Evolutionary conservation across 1,284 basidiomycete species (phyloP).

Genomic region (Heimioporus retisporus): DNA sequence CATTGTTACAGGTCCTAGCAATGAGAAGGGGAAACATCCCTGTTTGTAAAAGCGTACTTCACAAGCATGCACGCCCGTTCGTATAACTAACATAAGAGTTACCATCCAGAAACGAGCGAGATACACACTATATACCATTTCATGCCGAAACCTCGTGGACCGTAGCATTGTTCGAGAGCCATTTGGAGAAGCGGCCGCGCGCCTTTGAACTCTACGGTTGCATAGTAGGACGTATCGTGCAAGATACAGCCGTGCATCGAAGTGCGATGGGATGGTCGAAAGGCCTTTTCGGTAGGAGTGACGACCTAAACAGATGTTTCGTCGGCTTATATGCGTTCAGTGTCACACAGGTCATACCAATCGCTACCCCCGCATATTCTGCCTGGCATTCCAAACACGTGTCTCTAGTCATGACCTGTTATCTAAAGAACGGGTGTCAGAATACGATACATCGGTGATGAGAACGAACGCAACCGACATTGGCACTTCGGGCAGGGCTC

Average conservation of each 20-base stretch:
- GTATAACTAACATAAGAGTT: conserved; percentile 54
- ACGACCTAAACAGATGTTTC: conserved; percentile 61
- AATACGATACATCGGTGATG: neutral
- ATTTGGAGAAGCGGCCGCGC: conserved; percentile 62
- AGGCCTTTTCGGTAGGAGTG: conserved; percentile 91
- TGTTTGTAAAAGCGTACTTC: conserved; percentile 74
- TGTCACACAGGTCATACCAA: conserved; percentile 61
- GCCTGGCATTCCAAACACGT: conserved; percentile 96
- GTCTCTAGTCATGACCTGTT: conserved; percentile 94
- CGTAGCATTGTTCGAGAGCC: conserved; percentile 69
- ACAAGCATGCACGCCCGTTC: conserved; percentile 64
- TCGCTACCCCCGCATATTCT: conserved; percentile 89
- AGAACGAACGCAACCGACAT: conserved; percentile 53
- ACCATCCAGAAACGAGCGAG: neutral
- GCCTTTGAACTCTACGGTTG: conserved; percentile 80
- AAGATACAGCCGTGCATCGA: conserved; percentile 85
- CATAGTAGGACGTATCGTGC: conserved; percentile 90
- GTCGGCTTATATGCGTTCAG: neutral
- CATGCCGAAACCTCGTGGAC: conserved; percentile 68
- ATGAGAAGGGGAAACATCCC: conserved; percentile 71
- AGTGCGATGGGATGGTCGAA: conserved; percentile 89
- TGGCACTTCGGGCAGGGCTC: conserved; percentile 73
- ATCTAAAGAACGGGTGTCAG: conserved; percentile 50
- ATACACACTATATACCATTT: conserved; percentile 57
- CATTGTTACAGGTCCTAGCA: conserved; percentile 79